Percentiles rank a stretch among this genome's conserved stretches.
Evolutionary conservation across 345 rosid species (phyloP).

Genomic region (Eucalyptus virginea): DNA sequence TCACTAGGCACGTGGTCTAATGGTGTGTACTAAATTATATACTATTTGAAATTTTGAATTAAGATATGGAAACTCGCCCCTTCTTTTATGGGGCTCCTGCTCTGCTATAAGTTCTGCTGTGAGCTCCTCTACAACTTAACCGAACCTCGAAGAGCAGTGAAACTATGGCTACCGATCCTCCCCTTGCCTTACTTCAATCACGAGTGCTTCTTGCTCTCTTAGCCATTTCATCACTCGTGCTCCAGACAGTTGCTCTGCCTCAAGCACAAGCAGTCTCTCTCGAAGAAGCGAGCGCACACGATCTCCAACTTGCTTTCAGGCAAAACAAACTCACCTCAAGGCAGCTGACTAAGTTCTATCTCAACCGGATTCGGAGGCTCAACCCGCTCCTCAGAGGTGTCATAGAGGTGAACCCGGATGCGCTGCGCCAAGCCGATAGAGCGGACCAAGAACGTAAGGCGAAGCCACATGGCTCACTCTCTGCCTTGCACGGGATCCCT

Average conservation of each 20-base stretch:
- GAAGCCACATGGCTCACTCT: background rate
- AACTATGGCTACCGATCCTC: background rate
- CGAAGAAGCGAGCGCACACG: slow-evolving; percentile 31
- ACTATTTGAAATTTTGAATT: no score
- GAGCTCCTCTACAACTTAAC: no score
- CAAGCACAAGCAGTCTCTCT: background rate
- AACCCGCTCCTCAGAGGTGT: slow-evolving; percentile 39
- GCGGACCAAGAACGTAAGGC: slow-evolving; percentile 41
- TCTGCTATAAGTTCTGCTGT: no score
- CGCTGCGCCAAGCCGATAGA: slow-evolving; percentile 29
- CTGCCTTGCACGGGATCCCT: slow-evolving; percentile 58
- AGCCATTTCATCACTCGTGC: background rate
- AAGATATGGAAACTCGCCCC: no score
- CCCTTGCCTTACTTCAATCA: background rate
- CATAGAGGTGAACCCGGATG: slow-evolving; percentile 72
- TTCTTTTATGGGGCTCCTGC: no score
- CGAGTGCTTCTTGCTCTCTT: background rate
- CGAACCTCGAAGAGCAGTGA: background rate
- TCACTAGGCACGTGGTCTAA: no score
- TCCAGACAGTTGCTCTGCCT: background rate
- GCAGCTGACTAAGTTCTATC: slow-evolving; percentile 43
- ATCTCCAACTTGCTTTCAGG: slow-evolving; percentile 29
- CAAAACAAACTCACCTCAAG: slow-evolving; percentile 41
- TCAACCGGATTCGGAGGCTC: slow-evolving; percentile 25
- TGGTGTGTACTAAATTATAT: no score